Base-by-base conservation (phyloP, 345 rosid genomes). In the Cochlearia excelsa region DNA sequence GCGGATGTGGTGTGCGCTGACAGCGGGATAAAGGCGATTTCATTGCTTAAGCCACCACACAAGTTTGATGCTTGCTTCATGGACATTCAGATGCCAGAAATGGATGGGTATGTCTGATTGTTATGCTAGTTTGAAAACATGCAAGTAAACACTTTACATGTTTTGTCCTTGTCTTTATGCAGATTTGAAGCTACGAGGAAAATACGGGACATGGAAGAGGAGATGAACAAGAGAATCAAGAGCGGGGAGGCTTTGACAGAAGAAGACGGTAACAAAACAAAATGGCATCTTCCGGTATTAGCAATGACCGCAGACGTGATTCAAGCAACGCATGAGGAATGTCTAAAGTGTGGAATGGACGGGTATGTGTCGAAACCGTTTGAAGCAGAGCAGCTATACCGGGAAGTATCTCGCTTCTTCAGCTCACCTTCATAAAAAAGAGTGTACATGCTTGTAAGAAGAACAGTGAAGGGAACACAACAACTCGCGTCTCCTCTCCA, bases 81-180 rank as follows among this genome's bases (percentile, higher is more conserved):
- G 98, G 98, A 92, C 74, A 86, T 92, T 67, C 98, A 92, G 67
- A 92, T 92, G 98, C 98, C 98, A 27, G 84, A 77, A 78, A 88
- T 88, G 95, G 96, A 92, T 60, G 98, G 98, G 98, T 92, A 88
- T 49, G 63, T 48, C 58, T 65, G 80, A 30, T 30, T 43, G 34
- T 49, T 63, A 48, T 43, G 41, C 46, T 23, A 44, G 41, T 54
- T 50, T 63, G 9, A 54, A 40, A 40, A 27, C 4, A 10, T 33
- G 10, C 23, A 26, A 39, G 23, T 16, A 16, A 16, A 16, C 23
- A 16, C 23, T 16, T 16, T 16, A 16, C 23, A 16, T 16, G 23
- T 16, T 16, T 16, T 16, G 23, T 16, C 23, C 23, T 41, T 41
- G 7, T 39, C 9, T 39, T 60, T 51, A 3, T 37, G 39, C 79